Evolutionary conservation across 1,284 basidiomycete species (phyloP), one percentile per base, ranked within the genome.

Genomic region (Omphalotus olearius): DNA sequence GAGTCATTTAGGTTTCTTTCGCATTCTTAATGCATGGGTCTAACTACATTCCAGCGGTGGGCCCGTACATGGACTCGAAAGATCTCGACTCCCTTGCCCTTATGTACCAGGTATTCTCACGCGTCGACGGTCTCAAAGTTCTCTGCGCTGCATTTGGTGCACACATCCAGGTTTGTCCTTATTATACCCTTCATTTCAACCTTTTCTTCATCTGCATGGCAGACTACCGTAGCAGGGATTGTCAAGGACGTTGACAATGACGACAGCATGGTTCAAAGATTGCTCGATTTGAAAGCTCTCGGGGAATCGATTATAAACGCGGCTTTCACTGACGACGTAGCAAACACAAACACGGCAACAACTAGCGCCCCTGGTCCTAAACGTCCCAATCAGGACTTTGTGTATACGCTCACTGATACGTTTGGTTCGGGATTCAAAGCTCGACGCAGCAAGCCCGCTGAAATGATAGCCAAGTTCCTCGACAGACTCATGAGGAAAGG

Each of bases 401-500:
- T 68, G 5, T 83, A 85, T 52, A 83, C 83, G 2, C 68, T 85
- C n/a, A 70, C 69, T 1, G 86, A 91, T 53, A 90, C 88, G 0
- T 95, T 97, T 69, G 75, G 83, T n/a, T 70, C 67, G 11, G 93
- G 91, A 33, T 88, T 98, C 72, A 89, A 88, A 62, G 77, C 80
- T 20, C 79, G 94, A 18, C 83, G 85, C 50, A 89, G 86, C 63
- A 94, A 91, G 58, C 93, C 93, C 4, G 95, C 96, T 0, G 95
- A 98, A 69, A 87, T 95, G 80, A 90, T 97, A 52, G 96, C 97
- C 10, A 94, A 93, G 64, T 84, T 91, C 64, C 74, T 98, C 38
- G 95, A 98, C 67, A 78, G 76, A 42, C 81, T 88, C 36, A 88
- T 98, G 83, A 80, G 93, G 39, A 83, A 82, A 53, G 94, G 95